Evolutionary conservation across 2,329 filamentous ascomycete genomes (phyloP), one percentile per base, ranked within the genome.

Genomic region (Pseudogymnoascus pannorum): DNA sequence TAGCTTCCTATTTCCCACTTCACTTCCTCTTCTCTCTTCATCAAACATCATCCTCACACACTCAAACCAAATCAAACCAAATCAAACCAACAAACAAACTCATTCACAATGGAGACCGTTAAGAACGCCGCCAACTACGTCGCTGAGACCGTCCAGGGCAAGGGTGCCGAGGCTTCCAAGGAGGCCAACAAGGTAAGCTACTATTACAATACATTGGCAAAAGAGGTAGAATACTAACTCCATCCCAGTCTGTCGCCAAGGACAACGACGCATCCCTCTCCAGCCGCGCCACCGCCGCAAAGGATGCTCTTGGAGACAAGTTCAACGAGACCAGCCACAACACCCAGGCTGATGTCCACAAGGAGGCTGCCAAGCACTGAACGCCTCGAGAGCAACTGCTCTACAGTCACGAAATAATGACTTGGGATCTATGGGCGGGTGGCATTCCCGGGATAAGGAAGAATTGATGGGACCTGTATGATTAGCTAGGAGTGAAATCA

Each of bases 81-180:
- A n/a, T n/a, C 57, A 31, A 48, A 38, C 26, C 35, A 20, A 7
- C 31, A 14, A 48, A 31, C 40, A 33, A 62, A 62, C 59, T 35
- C 64, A 60, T 22, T 69, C 68, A 71, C 63, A 70, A 74, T 74
- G 72, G 72, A 74, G 62, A 61, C 71, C 64, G 62, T 73, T 66
- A 70, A 74, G 75, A 78, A 81, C 75, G 76, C 76, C 68, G 79
- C 75, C 74, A 83, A 82, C 78, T 81, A 82, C 76, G 79, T 83
- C 71, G 72, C 77, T 64, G 81, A 84, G 77, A 75, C 75, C 66
- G 67, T 82, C 70, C 77, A 81, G 72, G 79, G 80, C 67, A 68
- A 72, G 60, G 71, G 75, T 62, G 72, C 78, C 59, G 72, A 76
- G 66, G 77, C 81, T 64, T 78, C 75, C 72, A 83, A 84, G 79